These are phyloP conservation scores for Russula ochroleuca DNA, from an alignment of 768 basidiomycete species.

Conservation along the genomic window DNA sequence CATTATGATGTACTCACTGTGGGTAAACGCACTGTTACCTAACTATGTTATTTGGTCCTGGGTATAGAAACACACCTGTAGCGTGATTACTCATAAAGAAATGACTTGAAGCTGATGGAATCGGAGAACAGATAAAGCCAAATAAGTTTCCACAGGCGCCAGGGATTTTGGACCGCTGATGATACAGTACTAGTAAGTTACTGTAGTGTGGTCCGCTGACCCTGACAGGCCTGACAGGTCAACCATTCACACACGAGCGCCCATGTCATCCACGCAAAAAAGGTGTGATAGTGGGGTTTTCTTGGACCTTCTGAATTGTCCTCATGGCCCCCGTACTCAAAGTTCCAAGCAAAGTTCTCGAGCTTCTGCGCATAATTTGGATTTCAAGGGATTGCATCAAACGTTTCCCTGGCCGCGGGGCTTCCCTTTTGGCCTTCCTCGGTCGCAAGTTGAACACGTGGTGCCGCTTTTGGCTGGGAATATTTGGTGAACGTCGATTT, in stretches of 20 bases:
- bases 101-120: no score
- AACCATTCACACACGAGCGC: no score
- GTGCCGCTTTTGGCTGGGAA: background rate
- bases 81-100: no score
- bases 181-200: no score
- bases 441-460: conserved; percentile 1
- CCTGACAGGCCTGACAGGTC: no score
- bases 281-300: no score
- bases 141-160: no score
- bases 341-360: background rate
- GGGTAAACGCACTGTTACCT: background rate
- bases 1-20: background rate
- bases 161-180: no score
- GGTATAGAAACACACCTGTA: no score
- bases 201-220: no score
- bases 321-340: conserved; percentile 14
- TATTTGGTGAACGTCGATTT: background rate
- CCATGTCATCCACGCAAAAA: background rate
- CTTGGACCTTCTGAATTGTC: background rate
- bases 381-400: background rate
- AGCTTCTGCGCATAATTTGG: conserved; percentile 5
- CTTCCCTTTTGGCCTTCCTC: conserved; percentile 2
- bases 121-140: no score
- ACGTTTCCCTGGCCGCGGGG: background rate
- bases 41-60: no score